Percentiles rank a stretch among this genome's conserved stretches.
These are phyloP conservation scores for Flaveria ramosissima DNA, from an alignment of 129 eudicot species.

Conservation along the genomic window DNA sequence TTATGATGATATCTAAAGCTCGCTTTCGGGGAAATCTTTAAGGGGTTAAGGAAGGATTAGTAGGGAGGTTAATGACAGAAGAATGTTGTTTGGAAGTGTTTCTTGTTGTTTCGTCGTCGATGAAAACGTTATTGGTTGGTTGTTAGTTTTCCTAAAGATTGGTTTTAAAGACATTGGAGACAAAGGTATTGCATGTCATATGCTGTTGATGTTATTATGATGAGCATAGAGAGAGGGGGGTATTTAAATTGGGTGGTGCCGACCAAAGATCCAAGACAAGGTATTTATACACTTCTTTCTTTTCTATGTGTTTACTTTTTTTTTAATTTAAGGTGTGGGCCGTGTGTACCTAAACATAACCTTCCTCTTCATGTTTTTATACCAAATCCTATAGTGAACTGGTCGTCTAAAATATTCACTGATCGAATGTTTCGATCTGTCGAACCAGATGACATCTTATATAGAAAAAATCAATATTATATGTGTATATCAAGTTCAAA, in stretches of 20 bases:
- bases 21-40: not conserved
- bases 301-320: not conserved
- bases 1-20: too few species aligned
- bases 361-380: too few species aligned
- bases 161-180: constrained; percentile 27
- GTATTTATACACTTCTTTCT: constrained; percentile 13
- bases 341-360: too few species aligned
- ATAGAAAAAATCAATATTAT: too few species aligned
- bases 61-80: too few species aligned
- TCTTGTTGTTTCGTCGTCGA: constrained; percentile 57
- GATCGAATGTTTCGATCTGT: too few species aligned
- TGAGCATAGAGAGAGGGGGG: constrained; percentile 16
- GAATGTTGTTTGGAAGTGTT: constrained; percentile 11
- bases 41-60: not conserved
- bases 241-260: constrained; percentile 30
- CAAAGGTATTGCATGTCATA: constrained; percentile 47
- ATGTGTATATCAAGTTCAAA: too few species aligned
- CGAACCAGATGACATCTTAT: too few species aligned
- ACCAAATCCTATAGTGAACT: too few species aligned
- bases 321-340: not conserved
- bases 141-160: constrained; percentile 21
- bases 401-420: too few species aligned
- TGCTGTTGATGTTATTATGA: constrained; percentile 20
- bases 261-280: constrained; percentile 17
- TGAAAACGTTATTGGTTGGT: constrained; percentile 45